Base-by-base conservation (phyloP, 768 basidiomycete genomes). In the Cubamyces lactineus region DNA sequence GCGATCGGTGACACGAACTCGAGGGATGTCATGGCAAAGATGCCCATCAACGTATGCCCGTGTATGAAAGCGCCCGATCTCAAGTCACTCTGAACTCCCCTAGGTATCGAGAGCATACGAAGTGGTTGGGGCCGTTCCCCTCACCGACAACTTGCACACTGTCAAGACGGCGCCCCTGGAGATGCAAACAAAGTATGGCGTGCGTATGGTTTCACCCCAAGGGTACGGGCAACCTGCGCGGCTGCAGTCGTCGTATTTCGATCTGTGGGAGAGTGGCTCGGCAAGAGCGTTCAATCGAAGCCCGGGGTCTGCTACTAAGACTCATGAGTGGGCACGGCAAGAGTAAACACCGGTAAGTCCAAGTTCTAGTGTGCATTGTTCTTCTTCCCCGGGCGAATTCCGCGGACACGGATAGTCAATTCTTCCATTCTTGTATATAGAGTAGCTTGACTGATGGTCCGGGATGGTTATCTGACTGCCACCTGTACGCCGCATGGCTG, bases 371-470 rank as follows among this genome's bases (percentile, higher is more conserved):
- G 34, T 34, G 34, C 34, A 11, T 34, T 34, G 34, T 34, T 16
- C 56, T 48, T 24, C 9, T 34, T 49, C 56, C 34, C 9, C 34
- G 34, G 28, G 8, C 28, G 28, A 30, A 8, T 34, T 34, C 34
- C 6, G 11, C 34, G 5, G 9, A 34, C 11, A 19, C 21, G 0
- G 24, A 46, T 34, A n/a, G 34, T 3, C 17, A 40, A 13, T 12
- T 34, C 46, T 57, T 57, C 56, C 56, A 24, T 49, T 2, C 13
- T 24, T 49, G 47, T 49, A 1, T 45, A 49, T 24, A 26, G 56
- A 49, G 34, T 5, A 57, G 46, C 56, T 39, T 57, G 47, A 40
- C 21, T 49, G 56, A 57, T 43, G 56, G 13, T 42, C 13, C 19
- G 11, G 11, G 6, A 7, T 7, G 26, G 28, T 23, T 49, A 34